phyloP scores from a whole-genome alignment of 2,329 filamentous ascomycete genomes.

The Diaporthe velutina region DNA sequence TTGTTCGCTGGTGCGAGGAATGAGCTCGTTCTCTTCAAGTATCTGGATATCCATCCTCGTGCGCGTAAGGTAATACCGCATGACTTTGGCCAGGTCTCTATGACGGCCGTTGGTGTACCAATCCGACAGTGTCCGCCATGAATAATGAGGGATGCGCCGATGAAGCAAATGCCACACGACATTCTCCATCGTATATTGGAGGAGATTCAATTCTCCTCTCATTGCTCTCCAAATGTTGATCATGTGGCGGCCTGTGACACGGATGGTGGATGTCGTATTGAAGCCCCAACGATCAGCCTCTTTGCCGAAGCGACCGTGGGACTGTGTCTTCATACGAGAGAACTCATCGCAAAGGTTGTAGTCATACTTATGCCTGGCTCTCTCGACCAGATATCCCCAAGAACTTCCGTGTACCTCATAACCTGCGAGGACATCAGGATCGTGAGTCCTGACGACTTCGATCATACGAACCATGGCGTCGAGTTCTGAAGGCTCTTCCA shows the following conservation, averaged over 20 bases:
- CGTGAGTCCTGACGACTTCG: constrained; percentile 84
- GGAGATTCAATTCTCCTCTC: constrained; percentile 89
- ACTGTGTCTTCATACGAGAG: constrained; percentile 87
- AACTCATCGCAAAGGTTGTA: constrained; percentile 93
- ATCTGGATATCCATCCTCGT: constrained; percentile 91
- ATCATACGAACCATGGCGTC: constrained; percentile 89
- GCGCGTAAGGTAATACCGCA: constrained; percentile 82
- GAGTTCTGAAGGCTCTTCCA: constrained; percentile 83
- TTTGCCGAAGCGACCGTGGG: constrained; percentile 86
- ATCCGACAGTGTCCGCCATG: constrained; percentile 80
- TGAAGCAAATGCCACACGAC: constrained; percentile 93
- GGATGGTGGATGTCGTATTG: constrained; percentile 91
- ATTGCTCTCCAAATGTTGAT: constrained; percentile 98
- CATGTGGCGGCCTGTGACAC: constrained; percentile 93
- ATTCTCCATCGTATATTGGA: constrained; percentile 97
- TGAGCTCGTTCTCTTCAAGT: constrained; percentile 88
- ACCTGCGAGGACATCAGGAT: constrained; percentile 93
- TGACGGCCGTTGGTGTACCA: constrained; percentile 83
- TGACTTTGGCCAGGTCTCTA: constrained; percentile 78
- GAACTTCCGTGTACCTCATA: constrained; percentile 95
- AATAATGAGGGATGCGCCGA: constrained; percentile 88
- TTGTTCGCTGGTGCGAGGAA: constrained; percentile 92
- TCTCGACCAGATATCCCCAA: constrained; percentile 96
- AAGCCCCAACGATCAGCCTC: constrained; percentile 94
- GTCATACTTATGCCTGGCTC: constrained; percentile 87